Conservation (phyloP, 805 yeast species). For the Candida montana region DNA sequence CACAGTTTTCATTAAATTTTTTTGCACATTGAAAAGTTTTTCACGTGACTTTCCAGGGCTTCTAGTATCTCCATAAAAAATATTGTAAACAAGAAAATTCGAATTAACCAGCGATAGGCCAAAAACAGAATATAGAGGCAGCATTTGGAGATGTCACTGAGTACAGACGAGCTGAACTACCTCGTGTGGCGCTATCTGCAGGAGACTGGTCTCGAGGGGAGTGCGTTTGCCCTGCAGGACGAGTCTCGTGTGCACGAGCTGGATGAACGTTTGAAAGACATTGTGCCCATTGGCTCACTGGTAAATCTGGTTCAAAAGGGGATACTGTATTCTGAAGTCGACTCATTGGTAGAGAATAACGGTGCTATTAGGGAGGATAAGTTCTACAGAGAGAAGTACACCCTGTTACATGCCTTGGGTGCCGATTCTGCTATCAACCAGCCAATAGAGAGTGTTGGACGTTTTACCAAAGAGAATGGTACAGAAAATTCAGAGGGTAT, state of each 20-base stretch:
- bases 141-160: conserved; percentile 87
- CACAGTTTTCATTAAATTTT: no score
- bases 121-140: no score
- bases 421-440: conserved; percentile 33
- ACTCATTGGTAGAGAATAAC: conserved; percentile 42
- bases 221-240: conserved; percentile 77
- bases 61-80: neutral
- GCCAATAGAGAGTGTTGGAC: conserved; percentile 24
- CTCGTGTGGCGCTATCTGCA: conserved; percentile 90
- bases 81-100: no score
- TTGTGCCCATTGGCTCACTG: conserved; percentile 72
- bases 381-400: conserved; percentile 31
- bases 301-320: conserved; percentile 86
- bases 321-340: conserved; percentile 67
- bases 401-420: conserved; percentile 50
- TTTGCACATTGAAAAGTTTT: neutral
- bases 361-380: conserved; percentile 25
- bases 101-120: no score
- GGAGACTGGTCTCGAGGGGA: conserved; percentile 70
- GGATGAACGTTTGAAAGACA: conserved; percentile 44
- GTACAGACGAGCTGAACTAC: conserved; percentile 82
- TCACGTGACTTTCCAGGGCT: neutral
- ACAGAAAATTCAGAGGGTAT: neutral
- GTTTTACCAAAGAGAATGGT: conserved; percentile 27
- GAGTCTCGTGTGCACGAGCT: conserved; percentile 52